These are phyloP conservation scores for Polyplosphaeria fusca DNA, from an alignment of 495 filamentous ascomycete species.

Conservation along the genomic window DNA sequence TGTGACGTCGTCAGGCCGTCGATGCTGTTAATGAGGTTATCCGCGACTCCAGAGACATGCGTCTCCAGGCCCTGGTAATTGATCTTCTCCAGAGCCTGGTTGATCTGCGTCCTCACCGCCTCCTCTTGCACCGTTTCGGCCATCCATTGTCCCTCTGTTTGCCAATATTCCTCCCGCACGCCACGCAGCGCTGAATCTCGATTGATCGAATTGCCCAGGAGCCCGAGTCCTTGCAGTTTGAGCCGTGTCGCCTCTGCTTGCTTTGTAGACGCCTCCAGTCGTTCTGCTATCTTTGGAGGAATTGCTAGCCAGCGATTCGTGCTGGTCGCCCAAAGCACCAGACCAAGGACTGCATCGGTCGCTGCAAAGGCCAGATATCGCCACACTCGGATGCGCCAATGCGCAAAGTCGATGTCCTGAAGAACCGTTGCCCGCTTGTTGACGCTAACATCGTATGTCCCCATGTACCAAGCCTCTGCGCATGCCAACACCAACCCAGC, in stretches of 20 bases:
- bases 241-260: slow-evolving; percentile 46
- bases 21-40: slow-evolving; percentile 42
- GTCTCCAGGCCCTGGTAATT: slow-evolving; percentile 50
- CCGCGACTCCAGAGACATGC: slow-evolving; percentile 56
- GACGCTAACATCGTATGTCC: slow-evolving; percentile 57
- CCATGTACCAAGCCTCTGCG: slow-evolving; percentile 61
- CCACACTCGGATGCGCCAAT: slow-evolving; percentile 60
- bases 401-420: slow-evolving; percentile 61
- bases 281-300: slow-evolving; percentile 51
- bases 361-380: slow-evolving; percentile 58
- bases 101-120: slow-evolving; percentile 55
- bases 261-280: slow-evolving; percentile 45
- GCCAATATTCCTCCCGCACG: slow-evolving; percentile 59
- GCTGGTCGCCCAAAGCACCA: slow-evolving; percentile 65
- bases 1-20: slow-evolving; percentile 16
- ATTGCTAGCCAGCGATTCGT: slow-evolving; percentile 68
- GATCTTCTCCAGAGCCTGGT: slow-evolving; percentile 47
- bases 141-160: slow-evolving; percentile 42
- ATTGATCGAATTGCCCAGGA: slow-evolving; percentile 58
- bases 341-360: slow-evolving; percentile 59
- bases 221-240: slow-evolving; percentile 54
- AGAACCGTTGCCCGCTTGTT: slow-evolving; percentile 58
- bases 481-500: slow-evolving; percentile 57
- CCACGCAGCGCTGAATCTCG: slow-evolving; percentile 54
- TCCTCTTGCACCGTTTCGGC: slow-evolving; percentile 48